A percentile compares a stretch with the other conserved stretches of the same genome.
Evolutionary conservation across 2,329 filamentous ascomycete species (phyloP).

Genomic region (Cephalotrichum gorgonifer): DNA sequence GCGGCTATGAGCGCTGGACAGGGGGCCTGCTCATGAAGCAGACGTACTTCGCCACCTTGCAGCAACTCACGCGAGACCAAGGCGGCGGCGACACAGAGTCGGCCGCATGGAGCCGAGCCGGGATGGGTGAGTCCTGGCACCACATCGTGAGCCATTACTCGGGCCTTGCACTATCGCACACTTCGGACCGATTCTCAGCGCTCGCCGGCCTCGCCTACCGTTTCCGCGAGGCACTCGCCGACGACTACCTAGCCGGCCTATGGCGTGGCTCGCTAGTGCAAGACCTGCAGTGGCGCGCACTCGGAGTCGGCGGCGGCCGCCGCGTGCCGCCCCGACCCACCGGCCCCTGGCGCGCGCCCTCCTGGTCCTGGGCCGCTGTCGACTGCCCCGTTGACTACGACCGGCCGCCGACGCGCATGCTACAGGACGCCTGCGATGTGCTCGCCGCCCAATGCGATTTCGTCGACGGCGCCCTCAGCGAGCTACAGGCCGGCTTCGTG

Average conservation of each 20-base stretch:
- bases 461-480: not conserved
- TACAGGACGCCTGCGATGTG: not conserved
- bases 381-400: not conserved
- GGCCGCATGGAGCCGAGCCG: no score
- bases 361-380: not conserved
- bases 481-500: not conserved
- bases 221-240: not conserved
- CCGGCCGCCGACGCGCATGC: no score
- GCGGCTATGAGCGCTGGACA: not conserved
- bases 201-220: not conserved
- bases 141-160: not conserved
- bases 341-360: not conserved
- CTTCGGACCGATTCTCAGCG: not conserved
- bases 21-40: not conserved
- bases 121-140: not conserved
- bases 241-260: not conserved
- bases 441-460: not conserved
- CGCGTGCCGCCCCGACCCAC: not conserved
- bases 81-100: not conserved
- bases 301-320: not conserved
- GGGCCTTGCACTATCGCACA: not conserved
- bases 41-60: not conserved
- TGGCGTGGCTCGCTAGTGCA: not conserved
- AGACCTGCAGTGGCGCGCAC: not conserved
- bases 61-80: not conserved